These are phyloP conservation scores for Metroxylon sagu DNA, from an alignment of 176 grass and related monocot genomes.

Conservation along the genomic window DNA sequence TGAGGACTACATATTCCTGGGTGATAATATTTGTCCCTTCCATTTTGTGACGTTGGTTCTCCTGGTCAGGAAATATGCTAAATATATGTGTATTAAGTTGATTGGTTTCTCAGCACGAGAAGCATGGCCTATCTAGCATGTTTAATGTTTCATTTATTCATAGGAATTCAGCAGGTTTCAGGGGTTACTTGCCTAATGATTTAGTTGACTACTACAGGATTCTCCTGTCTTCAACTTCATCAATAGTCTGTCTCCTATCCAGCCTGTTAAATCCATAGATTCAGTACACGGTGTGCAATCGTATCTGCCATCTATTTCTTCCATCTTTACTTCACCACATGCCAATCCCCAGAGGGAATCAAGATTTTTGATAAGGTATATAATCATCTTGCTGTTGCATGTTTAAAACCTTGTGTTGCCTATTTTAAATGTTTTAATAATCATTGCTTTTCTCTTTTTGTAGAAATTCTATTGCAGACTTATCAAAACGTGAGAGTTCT, in stretches of 20 bases:
- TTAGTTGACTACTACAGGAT: constrained; percentile 41
- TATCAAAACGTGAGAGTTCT: constrained; percentile 29
- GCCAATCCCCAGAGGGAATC: constrained; percentile 60
- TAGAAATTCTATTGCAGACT: constrained; percentile 49
- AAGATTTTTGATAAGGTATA: constrained; percentile 43
- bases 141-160: background rate
- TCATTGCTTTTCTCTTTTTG: constrained; percentile 8
- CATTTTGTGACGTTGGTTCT: no score
- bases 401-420: no score
- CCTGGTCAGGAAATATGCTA: no score
- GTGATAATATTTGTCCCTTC: no score
- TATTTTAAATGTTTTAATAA: background rate
- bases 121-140: no score
- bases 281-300: constrained; percentile 37
- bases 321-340: constrained; percentile 90
- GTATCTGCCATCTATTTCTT: constrained; percentile 54
- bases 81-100: no score
- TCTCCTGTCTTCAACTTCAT: constrained; percentile 91
- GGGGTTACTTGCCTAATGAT: background rate
- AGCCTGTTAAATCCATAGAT: constrained; percentile 61
- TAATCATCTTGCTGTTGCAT: no score
- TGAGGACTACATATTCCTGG: no score
- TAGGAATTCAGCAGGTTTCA: background rate
- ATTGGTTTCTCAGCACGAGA: no score
- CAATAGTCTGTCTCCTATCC: constrained; percentile 76